A percentile compares a stretch with the other conserved stretches of the same genome.
Conservation (phyloP, 208 protist genomes). For the Leishmania aethiopica region DNA sequence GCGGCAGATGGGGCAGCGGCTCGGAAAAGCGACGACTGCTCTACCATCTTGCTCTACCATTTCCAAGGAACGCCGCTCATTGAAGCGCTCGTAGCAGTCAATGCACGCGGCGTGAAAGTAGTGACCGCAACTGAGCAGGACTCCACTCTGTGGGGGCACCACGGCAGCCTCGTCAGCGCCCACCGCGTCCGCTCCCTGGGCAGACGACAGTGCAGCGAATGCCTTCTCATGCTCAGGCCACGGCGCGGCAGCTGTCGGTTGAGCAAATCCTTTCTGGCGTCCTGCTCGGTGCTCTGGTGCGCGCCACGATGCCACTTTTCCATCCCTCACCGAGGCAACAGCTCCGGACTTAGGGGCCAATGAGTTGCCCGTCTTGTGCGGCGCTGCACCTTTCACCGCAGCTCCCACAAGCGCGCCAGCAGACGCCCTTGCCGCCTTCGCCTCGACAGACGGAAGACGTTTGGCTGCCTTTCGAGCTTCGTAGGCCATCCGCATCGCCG, state of each 20-base stretch:
- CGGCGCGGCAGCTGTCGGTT: background rate
- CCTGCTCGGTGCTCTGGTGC: background rate
- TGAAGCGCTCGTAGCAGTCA: slow-evolving; percentile 71
- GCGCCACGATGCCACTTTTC: background rate
- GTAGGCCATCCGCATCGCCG: slow-evolving; percentile 24
- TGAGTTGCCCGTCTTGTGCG: background rate
- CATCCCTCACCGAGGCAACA: background rate
- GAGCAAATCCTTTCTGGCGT: background rate
- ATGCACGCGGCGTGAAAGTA: slow-evolving; percentile 82
- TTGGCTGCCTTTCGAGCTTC: slow-evolving; percentile 10
- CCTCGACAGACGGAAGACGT: background rate
- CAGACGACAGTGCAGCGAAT: background rate
- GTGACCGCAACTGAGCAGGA: slow-evolving; percentile 88
- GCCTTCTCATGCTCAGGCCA: background rate
- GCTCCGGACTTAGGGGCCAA: background rate
- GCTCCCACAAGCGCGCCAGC: background rate
- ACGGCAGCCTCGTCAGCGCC: background rate
- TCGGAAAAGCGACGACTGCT: slow-evolving; percentile 12
- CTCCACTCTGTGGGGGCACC: slow-evolving; percentile 20
- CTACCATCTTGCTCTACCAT: background rate
- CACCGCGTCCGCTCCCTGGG: background rate
- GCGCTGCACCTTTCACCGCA: background rate
- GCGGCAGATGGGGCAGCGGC: slow-evolving; percentile 81
- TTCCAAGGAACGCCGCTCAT: slow-evolving; percentile 47
- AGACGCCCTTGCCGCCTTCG: background rate